Evolutionary conservation across 305 asterid genomes (phyloP), one percentile per base, ranked within the genome.

Genomic region (Fraxinus platypoda): DNA sequence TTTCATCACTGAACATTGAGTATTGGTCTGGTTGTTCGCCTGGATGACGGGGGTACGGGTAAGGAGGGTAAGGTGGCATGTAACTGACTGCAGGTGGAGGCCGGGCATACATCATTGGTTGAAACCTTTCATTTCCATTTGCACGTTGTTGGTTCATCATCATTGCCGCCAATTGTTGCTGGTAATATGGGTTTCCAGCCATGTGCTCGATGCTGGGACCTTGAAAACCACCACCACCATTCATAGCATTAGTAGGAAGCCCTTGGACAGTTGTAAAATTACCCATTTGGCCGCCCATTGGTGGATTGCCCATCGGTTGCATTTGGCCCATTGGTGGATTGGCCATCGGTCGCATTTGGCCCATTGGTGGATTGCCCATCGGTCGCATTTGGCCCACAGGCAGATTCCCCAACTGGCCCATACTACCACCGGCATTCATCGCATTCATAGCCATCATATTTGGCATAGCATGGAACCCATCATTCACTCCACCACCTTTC

Each of bases 101-200:
- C n/a, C 96, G 86, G 0, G 93, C 94, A 19, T 92, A 92, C 92
- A 90, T 91, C 96, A 90, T 92, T 8, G 93, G 96, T 81, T 92
- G 95, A 76, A 92, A 92, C 88, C 95, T 81, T 85, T 91, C 95
- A 62, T 89, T 88, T 66, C 94, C 95, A 4, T 87, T 84, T 1
- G 87, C 91, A 11, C 89, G 87, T 31, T 90, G 95, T 78, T 88
- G 93, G 83, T 92, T 92, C 96, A 90, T 92, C 96, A 92, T 92
- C 94, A 88, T 88, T 0, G 93, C 92, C 0, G 92, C 91, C 84
- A 87, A 70, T 62, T 92, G 94, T 12, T 89, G 95, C 78, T 91
- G 95, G 7, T 88, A 62, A 75, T 26, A 79, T 3, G 93, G 92
- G 85, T 90, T 91, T 0, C 87, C 93, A 0, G 75, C 30, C 85